Evolutionary conservation across 306 rosid genomes (phyloP).

Genomic region (Parietaria judaica): DNA sequence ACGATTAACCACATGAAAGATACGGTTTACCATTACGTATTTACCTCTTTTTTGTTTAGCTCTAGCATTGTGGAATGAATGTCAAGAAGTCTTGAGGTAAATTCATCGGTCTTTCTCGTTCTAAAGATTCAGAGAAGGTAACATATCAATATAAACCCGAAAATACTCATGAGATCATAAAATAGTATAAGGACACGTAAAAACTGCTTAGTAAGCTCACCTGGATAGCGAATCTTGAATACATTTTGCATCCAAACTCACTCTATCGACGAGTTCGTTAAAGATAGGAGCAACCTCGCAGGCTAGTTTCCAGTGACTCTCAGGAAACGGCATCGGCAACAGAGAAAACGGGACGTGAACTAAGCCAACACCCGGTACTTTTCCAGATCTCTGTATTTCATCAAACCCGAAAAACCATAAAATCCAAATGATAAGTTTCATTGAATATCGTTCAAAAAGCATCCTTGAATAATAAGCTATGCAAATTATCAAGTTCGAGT

Average conservation of each 20-base stretch:
- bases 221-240: slow-evolving; percentile 76
- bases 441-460: background rate
- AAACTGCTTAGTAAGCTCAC: slow-evolving; percentile 16
- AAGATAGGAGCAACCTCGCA: slow-evolving; percentile 69
- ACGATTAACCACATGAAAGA: background rate
- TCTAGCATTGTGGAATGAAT: slow-evolving; percentile 79
- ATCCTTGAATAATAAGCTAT: background rate
- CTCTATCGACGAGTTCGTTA: slow-evolving; percentile 77
- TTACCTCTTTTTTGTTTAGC: slow-evolving; percentile 73
- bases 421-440: background rate
- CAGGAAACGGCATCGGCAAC: slow-evolving; percentile 61
- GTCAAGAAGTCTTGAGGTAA: slow-evolving; percentile 76
- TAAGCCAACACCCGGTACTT: slow-evolving; percentile 81
- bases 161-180: background rate
- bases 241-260: slow-evolving; percentile 77
- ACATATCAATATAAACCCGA: slow-evolving; percentile 3
- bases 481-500: too few species aligned
- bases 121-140: slow-evolving; percentile 39
- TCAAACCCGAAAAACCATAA: slow-evolving; percentile 13
- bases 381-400: slow-evolving; percentile 53
- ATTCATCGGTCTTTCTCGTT: slow-evolving; percentile 58
- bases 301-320: slow-evolving; percentile 61
- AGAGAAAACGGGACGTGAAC: slow-evolving; percentile 76
- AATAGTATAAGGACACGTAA: background rate
- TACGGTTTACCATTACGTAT: too few species aligned